phyloP scores from a whole-genome alignment of 2,329 filamentous ascomycete genomes.

The Didymella sp. region DNA sequence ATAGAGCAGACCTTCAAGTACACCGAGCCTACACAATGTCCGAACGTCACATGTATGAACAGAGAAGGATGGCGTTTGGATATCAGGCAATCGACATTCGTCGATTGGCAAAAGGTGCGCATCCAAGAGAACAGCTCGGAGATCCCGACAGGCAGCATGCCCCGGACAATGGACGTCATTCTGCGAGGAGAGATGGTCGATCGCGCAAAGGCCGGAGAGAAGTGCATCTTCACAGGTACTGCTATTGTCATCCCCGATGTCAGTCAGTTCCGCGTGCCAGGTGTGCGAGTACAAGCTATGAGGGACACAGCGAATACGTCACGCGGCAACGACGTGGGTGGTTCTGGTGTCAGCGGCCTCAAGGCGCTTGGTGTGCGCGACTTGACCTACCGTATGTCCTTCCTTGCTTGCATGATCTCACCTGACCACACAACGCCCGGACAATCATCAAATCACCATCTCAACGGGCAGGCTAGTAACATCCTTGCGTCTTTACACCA shows the following conservation, averaged over 20 bases:
- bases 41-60: slow-evolving; percentile 86
- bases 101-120: slow-evolving; percentile 98
- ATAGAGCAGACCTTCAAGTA: slow-evolving; percentile 98
- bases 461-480: slow-evolving; percentile 78
- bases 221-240: slow-evolving; percentile 96
- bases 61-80: slow-evolving; percentile 94
- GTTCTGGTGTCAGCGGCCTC: slow-evolving; percentile 83
- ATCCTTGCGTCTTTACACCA: slow-evolving; percentile 86
- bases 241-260: slow-evolving; percentile 97
- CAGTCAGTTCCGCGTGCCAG: slow-evolving; percentile 90
- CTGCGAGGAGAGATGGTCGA: slow-evolving; percentile 97
- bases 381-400: slow-evolving; percentile 93
- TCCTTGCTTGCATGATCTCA: slow-evolving; percentile 94
- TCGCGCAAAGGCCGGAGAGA: slow-evolving; percentile 94
- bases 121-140: slow-evolving; percentile 98
- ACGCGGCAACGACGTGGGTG: slow-evolving; percentile 80
- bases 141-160: slow-evolving; percentile 98
- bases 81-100: slow-evolving; percentile 94
- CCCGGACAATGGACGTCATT: slow-evolving; percentile 96
- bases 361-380: slow-evolving; percentile 94
- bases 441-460: slow-evolving; percentile 71
- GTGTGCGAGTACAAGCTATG: slow-evolving; percentile 80
- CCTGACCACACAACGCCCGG: slow-evolving; percentile 85
- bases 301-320: slow-evolving; percentile 78
- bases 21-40: slow-evolving; percentile 94